A percentile compares a stretch with the other conserved stretches of the same genome.
Conservation (phyloP, 345 rosid species). For the Moricandia moricandioides region DNA sequence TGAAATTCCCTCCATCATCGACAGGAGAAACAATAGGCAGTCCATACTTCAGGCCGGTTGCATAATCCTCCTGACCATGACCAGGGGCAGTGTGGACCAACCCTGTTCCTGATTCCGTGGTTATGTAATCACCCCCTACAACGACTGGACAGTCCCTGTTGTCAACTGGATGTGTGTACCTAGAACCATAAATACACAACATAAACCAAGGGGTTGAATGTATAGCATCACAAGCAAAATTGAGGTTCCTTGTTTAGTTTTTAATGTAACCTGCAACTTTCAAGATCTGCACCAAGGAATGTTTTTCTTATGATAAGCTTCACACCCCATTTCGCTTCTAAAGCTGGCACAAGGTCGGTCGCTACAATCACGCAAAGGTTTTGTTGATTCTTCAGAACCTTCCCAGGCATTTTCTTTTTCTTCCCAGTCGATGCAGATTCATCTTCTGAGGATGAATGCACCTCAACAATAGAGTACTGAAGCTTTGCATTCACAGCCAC, state of each 20-base stretch:
- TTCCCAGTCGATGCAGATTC: slow-evolving; percentile 41
- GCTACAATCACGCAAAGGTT: slow-evolving; percentile 66
- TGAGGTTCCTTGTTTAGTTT: slow-evolving; percentile 5
- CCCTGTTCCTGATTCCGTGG: slow-evolving; percentile 98
- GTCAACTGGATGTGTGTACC: slow-evolving; percentile 80
- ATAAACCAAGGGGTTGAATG: slow-evolving; percentile 16
- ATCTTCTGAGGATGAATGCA: slow-evolving; percentile 48
- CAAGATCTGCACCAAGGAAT: slow-evolving; percentile 76
- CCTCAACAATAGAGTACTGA: slow-evolving; percentile 81
- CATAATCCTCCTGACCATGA: slow-evolving; percentile 96
- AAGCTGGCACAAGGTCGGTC: slow-evolving; percentile 70
- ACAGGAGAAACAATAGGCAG: slow-evolving; percentile 79
- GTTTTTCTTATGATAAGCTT: slow-evolving; percentile 68
- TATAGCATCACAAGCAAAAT: slow-evolving; percentile 6
- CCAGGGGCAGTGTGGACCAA: slow-evolving; percentile 99
- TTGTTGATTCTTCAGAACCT: slow-evolving; percentile 60
- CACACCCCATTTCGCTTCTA: slow-evolving; percentile 80
- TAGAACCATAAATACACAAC: slow-evolving; percentile 41
- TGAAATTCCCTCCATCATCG: slow-evolving; percentile 85
- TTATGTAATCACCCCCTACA: slow-evolving; percentile 90
- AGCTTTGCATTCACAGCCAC: slow-evolving; percentile 92
- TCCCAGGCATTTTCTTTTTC: slow-evolving; percentile 57
- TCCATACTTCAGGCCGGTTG: slow-evolving; percentile 83
- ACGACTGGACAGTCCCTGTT: slow-evolving; percentile 77
- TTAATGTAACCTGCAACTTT: slow-evolving; percentile 73